phyloP scores from a whole-genome alignment of 2,329 filamentous ascomycete genomes.

The Hypoxylon sp. region DNA sequence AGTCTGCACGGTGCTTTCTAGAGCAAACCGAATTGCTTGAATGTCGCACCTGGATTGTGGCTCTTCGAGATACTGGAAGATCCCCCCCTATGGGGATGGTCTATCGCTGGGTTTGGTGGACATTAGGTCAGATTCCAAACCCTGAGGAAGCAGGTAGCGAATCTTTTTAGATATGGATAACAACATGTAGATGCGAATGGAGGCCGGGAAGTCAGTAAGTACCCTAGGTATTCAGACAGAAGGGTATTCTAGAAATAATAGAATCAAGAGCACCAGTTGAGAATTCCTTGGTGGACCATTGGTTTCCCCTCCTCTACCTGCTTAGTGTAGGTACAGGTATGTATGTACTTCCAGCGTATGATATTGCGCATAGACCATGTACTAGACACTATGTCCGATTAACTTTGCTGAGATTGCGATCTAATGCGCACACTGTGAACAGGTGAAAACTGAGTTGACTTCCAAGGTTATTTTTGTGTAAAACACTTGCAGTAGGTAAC shows the following conservation, averaged over 20 bases:
- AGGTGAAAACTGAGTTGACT: too few species aligned
- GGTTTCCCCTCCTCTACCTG: not conserved
- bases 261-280: not conserved
- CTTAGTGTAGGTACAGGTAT: too few species aligned
- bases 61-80: not conserved
- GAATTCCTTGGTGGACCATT: not conserved
- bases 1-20: conserved; percentile 11
- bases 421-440: not conserved
- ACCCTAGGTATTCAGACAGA: not conserved
- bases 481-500: too few species aligned
- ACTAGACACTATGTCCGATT: too few species aligned
- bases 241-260: conserved; percentile 13
- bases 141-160: not conserved
- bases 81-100: not conserved
- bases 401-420: too few species aligned
- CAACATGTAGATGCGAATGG: not conserved
- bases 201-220: not conserved
- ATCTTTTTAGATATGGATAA: not conserved
- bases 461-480: too few species aligned
- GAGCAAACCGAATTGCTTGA: conserved; percentile 5
- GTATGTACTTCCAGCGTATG: too few species aligned
- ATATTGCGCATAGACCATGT: not conserved
- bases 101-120: not conserved
- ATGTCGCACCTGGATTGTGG: not conserved
- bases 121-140: not conserved